A percentile compares a stretch with the other conserved stretches of the same genome.
phyloP scores from a whole-genome alignment of 2,329 filamentous ascomycete genomes.

The Pleurostoma richardsiae region DNA sequence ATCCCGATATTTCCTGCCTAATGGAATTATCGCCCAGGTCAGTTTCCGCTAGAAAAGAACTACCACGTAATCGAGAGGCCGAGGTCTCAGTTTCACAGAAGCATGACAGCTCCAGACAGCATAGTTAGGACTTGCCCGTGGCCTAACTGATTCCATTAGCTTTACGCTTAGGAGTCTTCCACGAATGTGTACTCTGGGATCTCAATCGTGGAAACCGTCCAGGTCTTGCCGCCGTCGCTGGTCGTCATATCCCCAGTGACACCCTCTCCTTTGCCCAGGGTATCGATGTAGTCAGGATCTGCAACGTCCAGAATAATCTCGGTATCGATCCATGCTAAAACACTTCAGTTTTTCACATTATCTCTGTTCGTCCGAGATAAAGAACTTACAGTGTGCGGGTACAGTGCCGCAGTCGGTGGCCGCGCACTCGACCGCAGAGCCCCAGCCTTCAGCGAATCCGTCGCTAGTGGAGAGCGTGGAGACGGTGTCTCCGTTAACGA shows the following conservation, averaged over 20 bases:
- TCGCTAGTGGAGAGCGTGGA: slow-evolving; percentile 38
- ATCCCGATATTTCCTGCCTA: too few species aligned
- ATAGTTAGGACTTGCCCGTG: too few species aligned
- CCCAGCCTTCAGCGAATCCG: slow-evolving; percentile 35
- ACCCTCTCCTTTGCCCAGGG: slow-evolving; percentile 2
- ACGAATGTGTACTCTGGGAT: slow-evolving; percentile 7
- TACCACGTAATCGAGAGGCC: too few species aligned
- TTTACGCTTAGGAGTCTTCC: too few species aligned
- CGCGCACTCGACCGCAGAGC: slow-evolving; percentile 52
- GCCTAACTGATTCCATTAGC: too few species aligned
- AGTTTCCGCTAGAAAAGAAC: too few species aligned
- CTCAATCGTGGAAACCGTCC: slow-evolving; percentile 8
- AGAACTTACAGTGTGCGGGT: slow-evolving; percentile 1
- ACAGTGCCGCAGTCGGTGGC: slow-evolving; percentile 67
- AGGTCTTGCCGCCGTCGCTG: slow-evolving; percentile 7
- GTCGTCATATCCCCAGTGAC: slow-evolving; percentile 7
- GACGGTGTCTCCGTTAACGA: slow-evolving; percentile 24
- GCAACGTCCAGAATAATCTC: slow-evolving; percentile 8
- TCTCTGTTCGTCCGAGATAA: too few species aligned
- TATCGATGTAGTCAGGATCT: slow-evolving; percentile 6
- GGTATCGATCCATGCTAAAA: slow-evolving; percentile 6
- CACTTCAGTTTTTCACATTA: too few species aligned
- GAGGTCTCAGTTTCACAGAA: too few species aligned
- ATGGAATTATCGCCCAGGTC: too few species aligned
- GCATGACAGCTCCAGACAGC: too few species aligned